These are phyloP conservation scores for Buddleja alternifolia DNA, from an alignment of 257 asterid genomes.

Conservation along the genomic window DNA sequence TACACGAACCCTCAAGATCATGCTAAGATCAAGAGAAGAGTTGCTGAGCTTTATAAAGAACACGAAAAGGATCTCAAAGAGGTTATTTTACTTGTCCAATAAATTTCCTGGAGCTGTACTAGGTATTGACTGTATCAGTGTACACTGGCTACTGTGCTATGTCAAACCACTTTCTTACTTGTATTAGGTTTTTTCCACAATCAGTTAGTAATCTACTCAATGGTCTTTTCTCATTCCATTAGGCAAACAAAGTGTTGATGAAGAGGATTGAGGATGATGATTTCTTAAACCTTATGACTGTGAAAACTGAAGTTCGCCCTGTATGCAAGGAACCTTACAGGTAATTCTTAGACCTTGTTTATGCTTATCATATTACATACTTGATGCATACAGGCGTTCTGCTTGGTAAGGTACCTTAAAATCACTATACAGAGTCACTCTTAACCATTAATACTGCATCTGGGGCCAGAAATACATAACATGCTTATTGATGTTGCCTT, in stretches of 20 bases:
- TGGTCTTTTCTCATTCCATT: slow-evolving; percentile 27
- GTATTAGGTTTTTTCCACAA: not conserved
- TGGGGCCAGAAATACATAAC: slow-evolving; percentile 4
- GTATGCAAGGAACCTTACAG: slow-evolving; percentile 93
- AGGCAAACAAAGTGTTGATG: slow-evolving; percentile 80
- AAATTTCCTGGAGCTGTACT: not conserved
- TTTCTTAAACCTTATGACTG: slow-evolving; percentile 82
- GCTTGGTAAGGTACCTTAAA: not conserved
- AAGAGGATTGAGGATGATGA: slow-evolving; percentile 85
- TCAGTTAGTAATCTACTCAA: slow-evolving; percentile 10
- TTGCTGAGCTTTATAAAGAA: slow-evolving; percentile 73
- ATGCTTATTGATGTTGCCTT: slow-evolving; percentile 9
- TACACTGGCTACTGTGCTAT: not conserved
- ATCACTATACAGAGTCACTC: not conserved
- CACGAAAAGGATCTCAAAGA: slow-evolving; percentile 85
- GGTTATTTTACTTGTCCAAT: slow-evolving; percentile 58
- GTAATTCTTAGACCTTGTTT: slow-evolving; percentile 37
- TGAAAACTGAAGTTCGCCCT: slow-evolving; percentile 70
- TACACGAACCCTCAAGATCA: slow-evolving; percentile 83
- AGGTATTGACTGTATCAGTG: slow-evolving; percentile 17
- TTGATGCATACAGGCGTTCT: not conserved
- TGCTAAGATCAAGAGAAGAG: slow-evolving; percentile 71
- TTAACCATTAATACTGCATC: not conserved
- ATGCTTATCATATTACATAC: slow-evolving; percentile 16
- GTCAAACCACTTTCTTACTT: slow-evolving; percentile 7